Conservation (phyloP, 371 early-diverging fungal species). For the Rhizomucor miehei region DNA sequence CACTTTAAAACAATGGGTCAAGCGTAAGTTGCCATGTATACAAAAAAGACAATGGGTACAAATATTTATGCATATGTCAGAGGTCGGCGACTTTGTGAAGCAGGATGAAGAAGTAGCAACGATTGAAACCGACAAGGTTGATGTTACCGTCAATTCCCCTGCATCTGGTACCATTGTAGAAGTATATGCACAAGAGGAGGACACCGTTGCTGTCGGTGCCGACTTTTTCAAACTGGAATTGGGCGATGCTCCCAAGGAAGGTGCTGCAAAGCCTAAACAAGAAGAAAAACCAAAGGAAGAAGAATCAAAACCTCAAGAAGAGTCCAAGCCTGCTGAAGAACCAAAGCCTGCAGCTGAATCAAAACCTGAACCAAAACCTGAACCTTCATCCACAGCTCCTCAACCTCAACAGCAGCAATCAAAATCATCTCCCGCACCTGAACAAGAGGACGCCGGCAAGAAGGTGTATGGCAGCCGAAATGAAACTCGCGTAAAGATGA, state of each 20-base stretch:
- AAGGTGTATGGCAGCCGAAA: slow-evolving; percentile 46
- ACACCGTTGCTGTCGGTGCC: slow-evolving; percentile 89
- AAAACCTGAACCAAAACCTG: slow-evolving; percentile 31
- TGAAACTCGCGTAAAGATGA: slow-evolving; percentile 89
- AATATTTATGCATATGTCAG: slow-evolving; percentile 35
- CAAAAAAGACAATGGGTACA: neutral
- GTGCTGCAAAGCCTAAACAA: slow-evolving; percentile 41
- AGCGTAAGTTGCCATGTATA: slow-evolving; percentile 62
- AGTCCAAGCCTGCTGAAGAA: slow-evolving; percentile 37
- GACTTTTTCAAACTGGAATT: slow-evolving; percentile 91
- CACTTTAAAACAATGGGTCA: slow-evolving; percentile 92
- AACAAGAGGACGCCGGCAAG: slow-evolving; percentile 14
- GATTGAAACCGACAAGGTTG: slow-evolving; percentile 98
- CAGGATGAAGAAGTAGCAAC: slow-evolving; percentile 95
- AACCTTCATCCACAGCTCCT: slow-evolving; percentile 20
- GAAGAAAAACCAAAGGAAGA: slow-evolving; percentile 37
- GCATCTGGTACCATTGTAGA: slow-evolving; percentile 86
- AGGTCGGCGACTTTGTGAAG: slow-evolving; percentile 92
- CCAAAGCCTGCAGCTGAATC: slow-evolving; percentile 28
- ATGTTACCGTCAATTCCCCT: slow-evolving; percentile 94
- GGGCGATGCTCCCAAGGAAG: slow-evolving; percentile 67
- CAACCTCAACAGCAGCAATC: too few relatives aligned
- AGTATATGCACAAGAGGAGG: slow-evolving; percentile 86
- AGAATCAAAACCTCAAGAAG: slow-evolving; percentile 26
- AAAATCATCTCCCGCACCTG: slow-evolving; percentile 9